A percentile compares a stretch with the other conserved stretches of the same genome.
Conservation (phyloP, 2,329 filamentous ascomycete species). For the Phyllosticta citrichinensis region DNA sequence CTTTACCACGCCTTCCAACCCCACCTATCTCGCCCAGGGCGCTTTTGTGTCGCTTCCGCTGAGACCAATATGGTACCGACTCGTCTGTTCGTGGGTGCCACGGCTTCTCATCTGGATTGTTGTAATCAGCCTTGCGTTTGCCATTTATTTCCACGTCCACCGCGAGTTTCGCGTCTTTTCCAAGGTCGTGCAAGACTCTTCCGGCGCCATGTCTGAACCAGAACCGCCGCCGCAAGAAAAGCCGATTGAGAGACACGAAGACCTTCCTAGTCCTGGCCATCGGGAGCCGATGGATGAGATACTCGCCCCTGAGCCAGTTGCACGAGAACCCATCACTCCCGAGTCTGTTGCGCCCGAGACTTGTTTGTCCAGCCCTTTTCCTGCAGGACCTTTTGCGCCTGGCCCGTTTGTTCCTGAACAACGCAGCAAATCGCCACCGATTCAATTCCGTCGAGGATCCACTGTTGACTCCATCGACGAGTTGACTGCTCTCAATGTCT, state of each 20-base stretch:
- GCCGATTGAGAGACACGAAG: neutral
- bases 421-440: neutral
- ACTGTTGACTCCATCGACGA: neutral
- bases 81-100: slow-evolving; percentile 62
- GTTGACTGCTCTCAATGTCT: neutral
- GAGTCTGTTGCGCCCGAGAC: neutral
- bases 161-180: slow-evolving; percentile 4
- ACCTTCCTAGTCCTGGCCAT: neutral
- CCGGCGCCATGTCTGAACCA: neutral
- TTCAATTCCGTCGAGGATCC: neutral
- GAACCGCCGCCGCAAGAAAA: neutral
- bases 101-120: slow-evolving; percentile 57
- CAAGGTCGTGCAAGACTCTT: neutral
- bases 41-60: slow-evolving; percentile 62
- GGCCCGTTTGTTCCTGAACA: neutral
- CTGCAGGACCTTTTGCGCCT: neutral
- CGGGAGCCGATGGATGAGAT: neutral
- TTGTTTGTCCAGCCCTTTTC: neutral
- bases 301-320: neutral
- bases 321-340: neutral
- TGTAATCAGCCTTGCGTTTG: slow-evolving; percentile 55
- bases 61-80: slow-evolving; percentile 57
- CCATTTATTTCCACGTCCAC: slow-evolving; percentile 53
- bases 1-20: slow-evolving; percentile 47
- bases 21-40: slow-evolving; percentile 50